Percentiles rank a stretch among this genome's conserved stretches.
Conservation (phyloP, 148 eudicot species). For the Rheum nobile region DNA sequence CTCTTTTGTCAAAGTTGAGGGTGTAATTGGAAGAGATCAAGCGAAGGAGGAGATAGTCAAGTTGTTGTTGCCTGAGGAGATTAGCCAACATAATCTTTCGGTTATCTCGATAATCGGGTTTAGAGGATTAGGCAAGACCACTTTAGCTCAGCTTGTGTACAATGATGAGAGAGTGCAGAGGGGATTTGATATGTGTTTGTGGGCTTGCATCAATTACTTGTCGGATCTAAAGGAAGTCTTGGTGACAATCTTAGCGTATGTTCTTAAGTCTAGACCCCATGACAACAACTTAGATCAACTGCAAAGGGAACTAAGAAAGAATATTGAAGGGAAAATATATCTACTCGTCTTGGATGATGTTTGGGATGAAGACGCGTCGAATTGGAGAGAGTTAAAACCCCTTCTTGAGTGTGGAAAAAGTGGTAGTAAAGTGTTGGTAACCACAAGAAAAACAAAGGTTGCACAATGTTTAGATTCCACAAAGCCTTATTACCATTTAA, state of each 20-base stretch:
- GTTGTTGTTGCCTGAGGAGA: background rate
- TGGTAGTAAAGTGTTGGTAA: background rate
- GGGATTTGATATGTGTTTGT: background rate
- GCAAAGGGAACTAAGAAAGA: background rate
- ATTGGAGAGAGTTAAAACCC: background rate
- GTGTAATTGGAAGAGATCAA: background rate
- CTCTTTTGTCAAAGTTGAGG: background rate
- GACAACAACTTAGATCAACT: background rate
- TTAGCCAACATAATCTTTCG: background rate
- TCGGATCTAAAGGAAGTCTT: background rate
- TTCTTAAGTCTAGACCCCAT: background rate
- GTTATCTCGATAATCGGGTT: background rate
- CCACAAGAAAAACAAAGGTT: background rate
- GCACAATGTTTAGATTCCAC: background rate
- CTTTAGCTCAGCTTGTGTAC: background rate
- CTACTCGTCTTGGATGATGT: background rate
- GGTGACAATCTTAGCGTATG: background rate
- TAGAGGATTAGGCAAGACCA: background rate
- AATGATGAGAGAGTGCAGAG: background rate
- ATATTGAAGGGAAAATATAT: background rate
- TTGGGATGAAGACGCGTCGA: background rate
- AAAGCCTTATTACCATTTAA: background rate
- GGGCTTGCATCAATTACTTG: background rate
- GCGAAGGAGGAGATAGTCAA: background rate
- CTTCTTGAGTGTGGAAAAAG: background rate